Evolutionary conservation across 768 basidiomycete genomes (phyloP).

Genomic region (Boletus subcaerulescens): DNA sequence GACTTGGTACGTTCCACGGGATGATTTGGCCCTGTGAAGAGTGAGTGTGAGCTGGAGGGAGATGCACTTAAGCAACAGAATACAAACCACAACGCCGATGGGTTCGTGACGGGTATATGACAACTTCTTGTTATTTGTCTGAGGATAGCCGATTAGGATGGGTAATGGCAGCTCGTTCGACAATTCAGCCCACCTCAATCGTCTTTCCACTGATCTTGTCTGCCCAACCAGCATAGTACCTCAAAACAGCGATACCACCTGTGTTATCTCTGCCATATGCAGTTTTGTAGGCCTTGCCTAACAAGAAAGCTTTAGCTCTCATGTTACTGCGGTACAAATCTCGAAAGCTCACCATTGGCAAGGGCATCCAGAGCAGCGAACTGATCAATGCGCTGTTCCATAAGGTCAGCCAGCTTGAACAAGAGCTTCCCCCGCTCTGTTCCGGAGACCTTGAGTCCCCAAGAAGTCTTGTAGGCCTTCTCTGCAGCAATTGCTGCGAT

Average conservation of each 20-base stretch:
- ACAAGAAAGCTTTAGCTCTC: not conserved
- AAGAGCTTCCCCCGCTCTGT: conserved; percentile 3
- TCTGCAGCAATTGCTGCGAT: conserved; percentile 2
- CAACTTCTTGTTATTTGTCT: conserved; percentile 4
- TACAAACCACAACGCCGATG: conserved; percentile 10
- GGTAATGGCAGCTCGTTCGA: not conserved
- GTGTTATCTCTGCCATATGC: not conserved
- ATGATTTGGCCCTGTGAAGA: conserved; percentile 10
- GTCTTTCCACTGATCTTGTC: conserved; percentile 10
- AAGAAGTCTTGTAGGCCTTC: conserved; percentile 4
- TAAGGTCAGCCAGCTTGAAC: conserved; percentile 6
- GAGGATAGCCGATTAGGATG: not conserved
- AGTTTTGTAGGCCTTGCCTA: conserved; percentile 7
- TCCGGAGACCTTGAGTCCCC: conserved; percentile 8
- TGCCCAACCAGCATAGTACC: conserved; percentile 15
- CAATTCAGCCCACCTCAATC: not conserved
- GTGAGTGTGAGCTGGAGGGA: not conserved
- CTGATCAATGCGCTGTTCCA: conserved; percentile 6
- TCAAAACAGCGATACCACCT: not conserved
- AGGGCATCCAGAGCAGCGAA: conserved; percentile 10
- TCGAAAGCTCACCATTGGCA: not conserved
- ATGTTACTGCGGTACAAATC: too few relatives aligned
- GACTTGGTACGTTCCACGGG: conserved; percentile 11
- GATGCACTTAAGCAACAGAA: not conserved
- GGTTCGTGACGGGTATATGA: conserved; percentile 12